phyloP scores from a whole-genome alignment of 2,329 filamentous ascomycete species.

The Lasiodiplodia sp. region DNA sequence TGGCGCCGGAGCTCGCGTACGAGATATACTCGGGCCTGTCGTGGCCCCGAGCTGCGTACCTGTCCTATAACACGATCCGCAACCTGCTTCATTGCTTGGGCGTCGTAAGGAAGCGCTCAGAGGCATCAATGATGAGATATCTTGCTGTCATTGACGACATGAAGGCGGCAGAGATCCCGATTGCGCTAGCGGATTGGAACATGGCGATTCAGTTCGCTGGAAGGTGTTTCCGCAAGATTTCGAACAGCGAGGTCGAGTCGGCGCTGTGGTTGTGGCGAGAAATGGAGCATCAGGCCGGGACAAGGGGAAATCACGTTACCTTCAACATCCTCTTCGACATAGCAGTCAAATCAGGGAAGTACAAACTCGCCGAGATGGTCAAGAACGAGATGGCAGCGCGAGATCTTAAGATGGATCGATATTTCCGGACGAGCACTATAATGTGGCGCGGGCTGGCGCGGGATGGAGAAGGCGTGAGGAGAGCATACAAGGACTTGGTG shows the following conservation, averaged over 20 bases:
- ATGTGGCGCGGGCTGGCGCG: constrained; percentile 80
- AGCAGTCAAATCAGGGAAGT: constrained; percentile 85
- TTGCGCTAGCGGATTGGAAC: constrained; percentile 79
- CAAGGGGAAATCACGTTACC: constrained; percentile 76
- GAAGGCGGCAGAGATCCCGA: constrained; percentile 72
- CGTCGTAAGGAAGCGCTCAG: constrained; percentile 63
- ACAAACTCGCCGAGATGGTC: constrained; percentile 81
- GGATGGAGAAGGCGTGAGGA: constrained; percentile 76
- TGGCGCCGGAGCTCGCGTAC: constrained; percentile 58
- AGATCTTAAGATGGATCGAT: constrained; percentile 74
- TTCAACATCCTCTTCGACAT: constrained; percentile 94
- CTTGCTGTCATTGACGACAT: constrained; percentile 85
- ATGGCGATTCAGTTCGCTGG: constrained; percentile 81
- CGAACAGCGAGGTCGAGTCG: constrained; percentile 68
- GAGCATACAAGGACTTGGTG: constrained; percentile 84
- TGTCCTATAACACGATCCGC: constrained; percentile 63
- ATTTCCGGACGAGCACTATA: constrained; percentile 82
- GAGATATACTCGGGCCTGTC: constrained; percentile 61
- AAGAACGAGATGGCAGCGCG: constrained; percentile 80
- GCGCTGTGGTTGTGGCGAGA: constrained; percentile 83
- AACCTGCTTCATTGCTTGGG: constrained; percentile 73
- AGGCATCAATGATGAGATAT: constrained; percentile 78
- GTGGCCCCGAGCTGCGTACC: constrained; percentile 60
- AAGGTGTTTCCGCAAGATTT: constrained; percentile 69
- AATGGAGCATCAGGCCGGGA: constrained; percentile 78